Base-by-base conservation (phyloP, 208 protist species). In the Vickermania spadyakhi region DNA sequence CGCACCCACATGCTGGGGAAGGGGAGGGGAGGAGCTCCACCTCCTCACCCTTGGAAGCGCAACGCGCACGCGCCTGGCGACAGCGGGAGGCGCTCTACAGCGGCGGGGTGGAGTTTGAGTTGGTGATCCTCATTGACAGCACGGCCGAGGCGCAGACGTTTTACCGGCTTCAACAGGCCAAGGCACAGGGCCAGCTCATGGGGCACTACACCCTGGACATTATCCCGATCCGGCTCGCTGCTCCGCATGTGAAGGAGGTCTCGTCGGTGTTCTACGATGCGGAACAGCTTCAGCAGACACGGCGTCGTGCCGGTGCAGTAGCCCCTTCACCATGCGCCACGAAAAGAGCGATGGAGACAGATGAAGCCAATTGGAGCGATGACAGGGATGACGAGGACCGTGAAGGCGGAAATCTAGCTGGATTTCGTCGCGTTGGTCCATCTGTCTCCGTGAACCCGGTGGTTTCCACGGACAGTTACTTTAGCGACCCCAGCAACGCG, bases 191-290 rank as follows among this genome's bases (percentile, higher is more conserved):
- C 31, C 31, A 81, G 27, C 66, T 94, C n/a, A 79, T 90, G 71
- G 88, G 84, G 22, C 88, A 94, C 70, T n/a, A 69, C 4, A 72
- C 89, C 31, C 62, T 94, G 21, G 80, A 94, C 31, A 68, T 94
- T 42, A 2, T 94, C 21, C 88, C 88, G 0, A 72, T 70, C 60
- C 60, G 58, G 2, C 69, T 60, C 0, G 88, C 84, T 0, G 81
- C 88, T 5, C 77, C 81, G 31, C 60, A 87, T 36, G 88, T 91
- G 58, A 50, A 56, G 23, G 84, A 84, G 70, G 73, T 75, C 23
- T 70, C 88, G 18, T 70, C 62, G 14, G 55, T 64, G 21, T 94
- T 94, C 70, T 94, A 91, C 63, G 64, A 77, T 41, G 55, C 68
- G 1, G 22, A 14, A 11, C n/a, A 56, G 18, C 13, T 53, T 3